Evolutionary conservation across 2,329 filamentous ascomycete species (phyloP).

Genomic region (Claviceps quebecensis): DNA sequence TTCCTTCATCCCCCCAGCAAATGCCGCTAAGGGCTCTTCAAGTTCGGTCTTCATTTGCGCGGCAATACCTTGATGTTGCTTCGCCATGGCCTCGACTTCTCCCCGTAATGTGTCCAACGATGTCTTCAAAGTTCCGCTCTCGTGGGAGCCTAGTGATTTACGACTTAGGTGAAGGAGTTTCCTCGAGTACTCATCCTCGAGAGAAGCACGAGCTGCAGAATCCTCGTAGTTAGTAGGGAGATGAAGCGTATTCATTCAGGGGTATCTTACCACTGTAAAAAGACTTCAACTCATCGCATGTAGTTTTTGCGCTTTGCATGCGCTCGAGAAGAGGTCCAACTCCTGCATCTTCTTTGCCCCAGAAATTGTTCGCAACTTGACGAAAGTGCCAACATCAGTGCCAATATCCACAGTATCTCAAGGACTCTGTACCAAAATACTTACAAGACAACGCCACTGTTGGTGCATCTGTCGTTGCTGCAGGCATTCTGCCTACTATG

Average conservation of each 20-base stretch:
- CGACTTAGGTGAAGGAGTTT: conserved; percentile 76
- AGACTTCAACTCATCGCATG: conserved; percentile 79
- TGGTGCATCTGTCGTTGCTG: conserved; percentile 45
- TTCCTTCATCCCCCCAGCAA: conserved; percentile 91
- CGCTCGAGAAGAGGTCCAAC: conserved; percentile 82
- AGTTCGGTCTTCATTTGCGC: conserved; percentile 91
- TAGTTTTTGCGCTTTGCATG: conserved; percentile 88
- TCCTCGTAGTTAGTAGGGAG: background rate
- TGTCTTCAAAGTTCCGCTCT: conserved; percentile 66
- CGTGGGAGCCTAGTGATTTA: conserved; percentile 79
- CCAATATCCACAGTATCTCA: no score
- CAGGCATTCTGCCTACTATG: conserved; percentile 37
- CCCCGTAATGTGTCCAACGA: conserved; percentile 80
- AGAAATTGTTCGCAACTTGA: conserved; percentile 95
- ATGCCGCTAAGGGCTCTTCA: conserved; percentile 84
- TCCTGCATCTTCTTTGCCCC: conserved; percentile 97
- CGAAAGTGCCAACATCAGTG: background rate
- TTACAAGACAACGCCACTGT: conserved; percentile 55
- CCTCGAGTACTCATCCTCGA: conserved; percentile 91
- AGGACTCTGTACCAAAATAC: conserved; percentile 8
- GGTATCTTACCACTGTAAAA: conserved; percentile 64
- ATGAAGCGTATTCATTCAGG: no score
- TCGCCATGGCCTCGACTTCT: conserved; percentile 87
- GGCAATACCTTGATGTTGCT: conserved; percentile 81
- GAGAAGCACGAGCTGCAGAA: conserved; percentile 61